Evolutionary conservation across 2,329 filamentous ascomycete species (phyloP).

Genomic region (Penicillium brevicompactum): DNA sequence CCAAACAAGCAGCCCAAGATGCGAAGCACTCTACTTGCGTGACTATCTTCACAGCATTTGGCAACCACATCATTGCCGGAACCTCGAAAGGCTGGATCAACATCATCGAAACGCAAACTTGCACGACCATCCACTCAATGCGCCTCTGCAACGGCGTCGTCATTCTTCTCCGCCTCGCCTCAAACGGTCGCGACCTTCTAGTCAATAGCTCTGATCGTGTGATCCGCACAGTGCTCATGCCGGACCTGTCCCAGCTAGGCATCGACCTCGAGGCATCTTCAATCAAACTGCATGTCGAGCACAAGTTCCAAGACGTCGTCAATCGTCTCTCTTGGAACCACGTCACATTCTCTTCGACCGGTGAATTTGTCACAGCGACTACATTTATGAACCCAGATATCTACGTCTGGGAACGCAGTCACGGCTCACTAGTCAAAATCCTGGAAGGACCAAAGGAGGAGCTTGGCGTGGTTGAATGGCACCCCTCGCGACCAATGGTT

Average conservation of each 20-base stretch:
- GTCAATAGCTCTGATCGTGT: slow-evolving; percentile 94
- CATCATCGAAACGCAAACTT: slow-evolving; percentile 81
- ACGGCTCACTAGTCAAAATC: slow-evolving; percentile 94
- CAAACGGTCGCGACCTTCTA: slow-evolving; percentile 82
- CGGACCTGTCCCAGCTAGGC: slow-evolving; percentile 64
- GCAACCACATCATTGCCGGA: slow-evolving; percentile 86
- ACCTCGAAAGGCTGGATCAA: slow-evolving; percentile 97
- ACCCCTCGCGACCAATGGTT: slow-evolving; percentile 82
- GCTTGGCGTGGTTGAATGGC: slow-evolving; percentile 95
- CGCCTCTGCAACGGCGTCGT: slow-evolving; percentile 86
- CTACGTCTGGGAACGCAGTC: slow-evolving; percentile 94
- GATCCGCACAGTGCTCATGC: slow-evolving; percentile 87
- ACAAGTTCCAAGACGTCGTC: slow-evolving; percentile 98
- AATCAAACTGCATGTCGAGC: slow-evolving; percentile 87
- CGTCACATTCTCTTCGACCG: slow-evolving; percentile 89
- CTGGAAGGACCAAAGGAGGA: slow-evolving; percentile 96
- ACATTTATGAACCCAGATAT: slow-evolving; percentile 99
- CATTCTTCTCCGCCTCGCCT: slow-evolving; percentile 80
- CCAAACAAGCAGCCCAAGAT: slow-evolving; percentile 88
- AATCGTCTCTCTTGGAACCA: slow-evolving; percentile 96
- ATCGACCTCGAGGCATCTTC: slow-evolving; percentile 75
- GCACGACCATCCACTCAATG: slow-evolving; percentile 83
- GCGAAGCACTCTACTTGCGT: slow-evolving; percentile 94
- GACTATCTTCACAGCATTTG: slow-evolving; percentile 81
- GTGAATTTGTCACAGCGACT: slow-evolving; percentile 93